phyloP scores from a whole-genome alignment of 2,329 filamentous ascomycete species.

The Dryadomyces quercus-mongolicae region DNA sequence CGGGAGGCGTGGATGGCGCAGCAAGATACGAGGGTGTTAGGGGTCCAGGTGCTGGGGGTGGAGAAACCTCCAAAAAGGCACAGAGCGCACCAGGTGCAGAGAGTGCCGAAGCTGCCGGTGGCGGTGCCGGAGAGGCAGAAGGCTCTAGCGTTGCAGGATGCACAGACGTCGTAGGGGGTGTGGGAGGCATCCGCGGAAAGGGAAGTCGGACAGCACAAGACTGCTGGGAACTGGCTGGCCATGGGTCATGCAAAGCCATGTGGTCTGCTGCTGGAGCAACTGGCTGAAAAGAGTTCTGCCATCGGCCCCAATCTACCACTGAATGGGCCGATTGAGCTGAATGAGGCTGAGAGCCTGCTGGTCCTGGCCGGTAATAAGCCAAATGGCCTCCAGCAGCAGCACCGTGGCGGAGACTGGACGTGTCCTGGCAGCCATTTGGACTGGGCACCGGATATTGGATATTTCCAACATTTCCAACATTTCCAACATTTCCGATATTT shows the following conservation, averaged over 20 bases:
- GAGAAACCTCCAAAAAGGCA: background rate
- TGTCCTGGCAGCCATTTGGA: too few species aligned
- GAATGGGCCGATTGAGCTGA: background rate
- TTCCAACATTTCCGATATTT: too few species aligned
- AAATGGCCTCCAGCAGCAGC: too few species aligned
- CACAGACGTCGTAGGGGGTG: background rate
- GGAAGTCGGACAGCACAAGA: background rate
- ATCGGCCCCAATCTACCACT: background rate
- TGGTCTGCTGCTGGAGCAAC: too few species aligned
- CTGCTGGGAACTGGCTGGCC: background rate
- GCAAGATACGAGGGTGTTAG: too few species aligned
- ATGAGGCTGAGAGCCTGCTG: background rate
- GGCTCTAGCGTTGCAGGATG: background rate
- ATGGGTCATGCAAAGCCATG: too few species aligned
- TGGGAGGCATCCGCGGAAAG: background rate
- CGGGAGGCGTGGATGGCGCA: background rate
- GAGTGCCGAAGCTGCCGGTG: background rate
- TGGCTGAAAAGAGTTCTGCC: background rate
- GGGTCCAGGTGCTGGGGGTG: background rate
- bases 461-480: too few species aligned
- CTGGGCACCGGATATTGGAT: too few species aligned
- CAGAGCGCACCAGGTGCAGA: background rate
- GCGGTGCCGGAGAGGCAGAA: background rate
- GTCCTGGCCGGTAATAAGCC: background rate
- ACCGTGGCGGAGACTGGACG: too few species aligned